These are phyloP conservation scores for Kregervanrija fluxuum DNA, from an alignment of 805 yeast species.

Conservation along the genomic window DNA sequence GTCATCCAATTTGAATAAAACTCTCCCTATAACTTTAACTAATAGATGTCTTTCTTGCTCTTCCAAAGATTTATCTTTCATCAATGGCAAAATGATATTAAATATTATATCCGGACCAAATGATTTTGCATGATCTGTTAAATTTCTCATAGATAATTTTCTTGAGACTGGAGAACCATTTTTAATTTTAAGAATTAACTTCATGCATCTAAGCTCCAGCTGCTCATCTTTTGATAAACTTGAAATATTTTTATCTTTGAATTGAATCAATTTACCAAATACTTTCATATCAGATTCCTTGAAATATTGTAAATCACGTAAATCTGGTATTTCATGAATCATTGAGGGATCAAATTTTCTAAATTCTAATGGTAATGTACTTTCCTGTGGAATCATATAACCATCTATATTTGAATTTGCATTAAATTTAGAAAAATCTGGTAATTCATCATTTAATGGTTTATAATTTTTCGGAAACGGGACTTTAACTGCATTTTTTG, in stretches of 20 bases:
- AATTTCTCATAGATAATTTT: slow-evolving; percentile 57
- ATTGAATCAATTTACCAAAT: slow-evolving; percentile 50
- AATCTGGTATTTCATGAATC: slow-evolving; percentile 55
- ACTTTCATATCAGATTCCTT: slow-evolving; percentile 65
- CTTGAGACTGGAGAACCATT: slow-evolving; percentile 70
- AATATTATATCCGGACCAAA: slow-evolving; percentile 69
- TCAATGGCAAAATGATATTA: slow-evolving; percentile 64
- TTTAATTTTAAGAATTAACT: slow-evolving; percentile 59
- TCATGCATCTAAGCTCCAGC: slow-evolving; percentile 54
- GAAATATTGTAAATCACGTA: slow-evolving; percentile 58
- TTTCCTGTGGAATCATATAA: slow-evolving; percentile 49
- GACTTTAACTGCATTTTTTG: slow-evolving; percentile 40
- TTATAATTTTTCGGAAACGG: slow-evolving; percentile 39
- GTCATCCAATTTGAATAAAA: slow-evolving; percentile 59
- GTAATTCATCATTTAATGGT: slow-evolving; percentile 28
- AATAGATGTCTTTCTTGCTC: slow-evolving; percentile 80
- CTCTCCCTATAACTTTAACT: slow-evolving; percentile 67
- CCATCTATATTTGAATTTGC: slow-evolving; percentile 24
- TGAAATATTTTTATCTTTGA: slow-evolving; percentile 23
- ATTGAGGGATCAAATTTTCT: slow-evolving; percentile 29
- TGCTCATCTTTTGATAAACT: slow-evolving; percentile 43
- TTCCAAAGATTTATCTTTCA: slow-evolving; percentile 64
- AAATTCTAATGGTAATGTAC: slow-evolving; percentile 19
- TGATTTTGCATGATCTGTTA: slow-evolving; percentile 54
- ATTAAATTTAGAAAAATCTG: slow-evolving; percentile 27